Conservation (phyloP, 768 basidiomycete genomes). For the Scleroderma citrinum region DNA sequence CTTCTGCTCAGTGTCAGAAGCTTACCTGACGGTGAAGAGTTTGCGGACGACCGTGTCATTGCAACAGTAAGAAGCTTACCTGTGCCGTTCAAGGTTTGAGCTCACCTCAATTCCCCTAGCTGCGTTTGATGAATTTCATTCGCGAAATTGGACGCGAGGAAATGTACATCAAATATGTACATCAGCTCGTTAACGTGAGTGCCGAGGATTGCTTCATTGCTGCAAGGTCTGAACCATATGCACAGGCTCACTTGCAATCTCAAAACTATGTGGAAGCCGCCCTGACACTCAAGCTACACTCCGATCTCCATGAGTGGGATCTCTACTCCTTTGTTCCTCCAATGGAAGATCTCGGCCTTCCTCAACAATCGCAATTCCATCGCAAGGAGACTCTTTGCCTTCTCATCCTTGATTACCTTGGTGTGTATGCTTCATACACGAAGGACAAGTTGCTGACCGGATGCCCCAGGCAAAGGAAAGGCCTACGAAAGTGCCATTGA, state of each 20-base stretch:
- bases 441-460: constrained; percentile 3
- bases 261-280: constrained; percentile 94
- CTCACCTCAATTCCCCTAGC: constrained; percentile 35
- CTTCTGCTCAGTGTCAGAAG: constrained; percentile 82
- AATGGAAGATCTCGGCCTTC: constrained; percentile 85
- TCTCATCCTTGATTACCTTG: constrained; percentile 89
- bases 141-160: constrained; percentile 87
- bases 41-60: constrained; percentile 89
- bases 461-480: constrained; percentile 74
- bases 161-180: constrained; percentile 94
- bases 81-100: neutral
- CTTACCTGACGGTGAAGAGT: constrained; percentile 90
- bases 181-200: constrained; percentile 85
- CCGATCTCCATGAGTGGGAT: constrained; percentile 91
- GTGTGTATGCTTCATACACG: constrained; percentile 35
- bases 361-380: constrained; percentile 90
- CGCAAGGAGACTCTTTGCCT: constrained; percentile 91
- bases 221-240: constrained; percentile 10
- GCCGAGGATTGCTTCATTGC: neutral
- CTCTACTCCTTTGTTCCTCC: constrained; percentile 73
- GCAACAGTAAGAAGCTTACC: constrained; percentile 55
- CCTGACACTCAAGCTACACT: constrained; percentile 86
- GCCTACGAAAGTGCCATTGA: constrained; percentile 96
- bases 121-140: constrained; percentile 91
- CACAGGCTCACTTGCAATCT: constrained; percentile 78